Evolutionary conservation across 1,284 basidiomycete genomes (phyloP).

Genomic region (Fomitopsis betulina): DNA sequence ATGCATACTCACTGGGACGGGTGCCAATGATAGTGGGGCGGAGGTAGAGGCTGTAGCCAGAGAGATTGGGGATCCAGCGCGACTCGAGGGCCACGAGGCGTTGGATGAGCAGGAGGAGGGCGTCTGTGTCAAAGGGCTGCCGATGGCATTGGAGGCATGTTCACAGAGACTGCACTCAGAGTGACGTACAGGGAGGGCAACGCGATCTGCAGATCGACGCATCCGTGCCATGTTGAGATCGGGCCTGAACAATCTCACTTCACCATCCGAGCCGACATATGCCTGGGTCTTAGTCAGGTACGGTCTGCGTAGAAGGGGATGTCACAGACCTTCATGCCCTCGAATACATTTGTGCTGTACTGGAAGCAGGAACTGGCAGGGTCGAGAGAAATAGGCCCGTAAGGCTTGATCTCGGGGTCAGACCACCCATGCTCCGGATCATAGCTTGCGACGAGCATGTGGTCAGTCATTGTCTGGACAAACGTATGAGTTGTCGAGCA

Average conservation of each 20-base stretch:
- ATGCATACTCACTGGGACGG: constrained; percentile 52
- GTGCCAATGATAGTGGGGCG: constrained; percentile 87
- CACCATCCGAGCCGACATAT: constrained; percentile 63
- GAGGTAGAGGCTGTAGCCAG: constrained; percentile 79
- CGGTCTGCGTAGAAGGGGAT: background rate
- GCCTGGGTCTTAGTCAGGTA: constrained; percentile 34
- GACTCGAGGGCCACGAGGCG: constrained; percentile 63
- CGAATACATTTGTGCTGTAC: constrained; percentile 78
- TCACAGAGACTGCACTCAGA: background rate
- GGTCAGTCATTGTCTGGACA: constrained; percentile 51
- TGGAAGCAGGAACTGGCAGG: constrained; percentile 74
- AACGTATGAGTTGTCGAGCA: background rate
- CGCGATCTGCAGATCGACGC: constrained; percentile 51
- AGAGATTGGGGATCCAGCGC: constrained; percentile 69
- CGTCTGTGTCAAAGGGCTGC: constrained; percentile 49
- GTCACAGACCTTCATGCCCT: constrained; percentile 76
- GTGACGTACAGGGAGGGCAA: constrained; percentile 56
- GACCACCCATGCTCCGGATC: constrained; percentile 72
- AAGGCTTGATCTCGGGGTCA: constrained; percentile 74
- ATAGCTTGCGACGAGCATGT: constrained; percentile 74
- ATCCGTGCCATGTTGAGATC: constrained; percentile 81
- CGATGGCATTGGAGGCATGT: background rate
- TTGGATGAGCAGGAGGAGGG: constrained; percentile 66
- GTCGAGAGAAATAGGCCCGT: constrained; percentile 67
- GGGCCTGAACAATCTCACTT: constrained; percentile 72